Percentiles rank a stretch among this genome's conserved stretches.
Conservation (phyloP, 495 filamentous ascomycete genomes). For the Xylaria flabelliformis region DNA sequence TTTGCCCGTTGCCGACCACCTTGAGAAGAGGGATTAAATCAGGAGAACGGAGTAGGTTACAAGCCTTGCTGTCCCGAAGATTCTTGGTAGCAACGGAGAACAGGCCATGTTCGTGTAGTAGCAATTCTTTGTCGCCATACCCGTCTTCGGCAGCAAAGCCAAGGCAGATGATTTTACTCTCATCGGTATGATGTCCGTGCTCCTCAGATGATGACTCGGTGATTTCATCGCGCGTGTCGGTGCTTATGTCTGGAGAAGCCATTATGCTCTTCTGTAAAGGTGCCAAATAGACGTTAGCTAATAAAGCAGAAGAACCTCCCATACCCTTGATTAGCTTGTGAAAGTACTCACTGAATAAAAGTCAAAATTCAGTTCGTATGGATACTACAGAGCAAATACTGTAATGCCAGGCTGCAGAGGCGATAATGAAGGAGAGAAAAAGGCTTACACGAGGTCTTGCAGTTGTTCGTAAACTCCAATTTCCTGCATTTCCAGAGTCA, state of each 20-base stretch:
- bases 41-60: neutral
- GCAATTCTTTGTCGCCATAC: neutral
- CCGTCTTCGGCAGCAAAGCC: neutral
- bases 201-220: neutral
- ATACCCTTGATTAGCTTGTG: neutral
- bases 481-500: neutral
- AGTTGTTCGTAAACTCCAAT: neutral
- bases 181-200: neutral
- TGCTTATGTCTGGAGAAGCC: neutral
- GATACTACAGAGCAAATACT: neutral
- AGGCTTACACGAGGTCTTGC: neutral
- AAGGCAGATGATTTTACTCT: neutral
- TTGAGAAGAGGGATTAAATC: neutral
- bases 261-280: neutral
- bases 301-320: neutral
- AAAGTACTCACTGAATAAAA: neutral
- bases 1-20: neutral
- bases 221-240: neutral
- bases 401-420: neutral
- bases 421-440: neutral
- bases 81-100: neutral
- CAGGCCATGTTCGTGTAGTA: neutral
- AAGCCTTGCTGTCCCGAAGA: neutral
- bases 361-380: neutral
- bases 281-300: neutral